Conservation (phyloP, 78 protist genomes). For the Trichosphaerium sp. region DNA sequence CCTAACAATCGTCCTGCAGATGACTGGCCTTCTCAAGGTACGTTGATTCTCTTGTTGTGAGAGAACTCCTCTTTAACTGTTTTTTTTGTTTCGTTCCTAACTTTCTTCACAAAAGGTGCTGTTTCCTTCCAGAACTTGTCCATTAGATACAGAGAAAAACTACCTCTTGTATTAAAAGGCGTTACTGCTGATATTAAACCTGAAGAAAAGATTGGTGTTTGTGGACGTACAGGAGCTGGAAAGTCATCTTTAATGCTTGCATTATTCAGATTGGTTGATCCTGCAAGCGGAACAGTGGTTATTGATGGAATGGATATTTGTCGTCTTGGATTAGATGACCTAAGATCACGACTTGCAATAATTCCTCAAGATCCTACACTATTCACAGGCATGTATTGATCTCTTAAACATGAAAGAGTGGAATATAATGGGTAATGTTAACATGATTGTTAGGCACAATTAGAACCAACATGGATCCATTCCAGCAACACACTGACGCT, state of each 20-base stretch:
- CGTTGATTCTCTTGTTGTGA: no score
- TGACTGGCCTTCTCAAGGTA: no score
- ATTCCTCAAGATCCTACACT: conserved; percentile 72
- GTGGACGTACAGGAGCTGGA: conserved; percentile 57
- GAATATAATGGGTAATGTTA: no score
- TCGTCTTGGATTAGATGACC: background rate
- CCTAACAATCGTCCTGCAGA: background rate
- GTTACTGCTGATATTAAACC: background rate
- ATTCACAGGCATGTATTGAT: conserved; percentile 26
- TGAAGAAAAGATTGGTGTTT: conserved; percentile 45
- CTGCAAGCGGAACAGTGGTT: conserved; percentile 4
- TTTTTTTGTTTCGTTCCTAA: background rate
- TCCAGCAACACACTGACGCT: conserved; percentile 22
- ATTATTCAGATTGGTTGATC: conserved; percentile 30
- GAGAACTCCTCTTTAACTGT: no score
- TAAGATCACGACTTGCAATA: conserved; percentile 49
- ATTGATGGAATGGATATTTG: conserved; percentile 46
- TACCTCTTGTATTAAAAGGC: background rate
- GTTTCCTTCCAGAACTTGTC: conserved; percentile 16
- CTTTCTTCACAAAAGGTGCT: background rate
- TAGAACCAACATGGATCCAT: conserved; percentile 71
- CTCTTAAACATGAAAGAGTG: background rate
- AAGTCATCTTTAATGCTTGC: conserved; percentile 16
- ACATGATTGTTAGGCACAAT: background rate
- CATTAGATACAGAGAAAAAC: conserved; percentile 33